Conservation (phyloP, 345 rosid species). For the Conringia planisiliqua region DNA sequence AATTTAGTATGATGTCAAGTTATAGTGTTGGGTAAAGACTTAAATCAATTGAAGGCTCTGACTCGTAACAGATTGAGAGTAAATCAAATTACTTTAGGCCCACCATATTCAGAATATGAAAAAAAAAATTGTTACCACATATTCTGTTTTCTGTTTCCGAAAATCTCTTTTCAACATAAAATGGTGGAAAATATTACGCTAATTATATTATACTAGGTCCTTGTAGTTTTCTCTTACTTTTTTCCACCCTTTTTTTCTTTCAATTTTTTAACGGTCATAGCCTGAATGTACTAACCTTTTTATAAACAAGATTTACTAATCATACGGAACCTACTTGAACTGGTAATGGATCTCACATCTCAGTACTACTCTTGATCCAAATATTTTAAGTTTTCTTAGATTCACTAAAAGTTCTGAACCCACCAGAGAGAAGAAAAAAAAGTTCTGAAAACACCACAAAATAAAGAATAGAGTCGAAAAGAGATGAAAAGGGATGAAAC, state of each 20-base stretch:
- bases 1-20: no score
- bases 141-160: no score
- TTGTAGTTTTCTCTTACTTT: background rate
- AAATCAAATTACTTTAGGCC: no score
- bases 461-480: no score
- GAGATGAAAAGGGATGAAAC: no score
- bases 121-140: no score
- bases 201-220: background rate
- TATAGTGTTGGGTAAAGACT: no score
- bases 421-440: background rate
- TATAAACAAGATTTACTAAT: background rate
- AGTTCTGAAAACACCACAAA: background rate
- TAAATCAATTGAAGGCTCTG: no score
- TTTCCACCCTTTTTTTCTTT: background rate
- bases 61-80: no score
- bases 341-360: background rate
- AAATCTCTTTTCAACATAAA: no score
- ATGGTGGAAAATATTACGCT: background rate
- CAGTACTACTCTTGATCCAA: background rate
- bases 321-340: background rate
- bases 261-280: background rate
- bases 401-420: background rate
- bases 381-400: background rate
- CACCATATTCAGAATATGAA: no score
- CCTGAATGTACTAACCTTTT: background rate